A percentile compares a stretch with the other conserved stretches of the same genome.
Evolutionary conservation across 495 filamentous ascomycete genomes (phyloP).

Genomic region (Cudoniella acicularis): DNA sequence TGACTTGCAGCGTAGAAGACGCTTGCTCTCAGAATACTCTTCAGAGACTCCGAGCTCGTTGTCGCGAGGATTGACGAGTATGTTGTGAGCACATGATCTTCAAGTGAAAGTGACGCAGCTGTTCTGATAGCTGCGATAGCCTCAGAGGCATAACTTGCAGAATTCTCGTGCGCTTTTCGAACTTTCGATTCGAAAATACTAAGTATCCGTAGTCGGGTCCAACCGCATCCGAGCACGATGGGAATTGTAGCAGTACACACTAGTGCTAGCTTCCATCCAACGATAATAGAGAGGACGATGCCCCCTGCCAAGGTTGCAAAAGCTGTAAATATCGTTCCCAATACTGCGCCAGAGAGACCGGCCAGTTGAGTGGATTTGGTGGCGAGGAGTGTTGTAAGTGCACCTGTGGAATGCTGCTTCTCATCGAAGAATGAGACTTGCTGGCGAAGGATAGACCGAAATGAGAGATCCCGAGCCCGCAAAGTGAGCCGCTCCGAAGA

Average conservation of each 20-base stretch:
- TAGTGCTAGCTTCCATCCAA: constrained; percentile 62
- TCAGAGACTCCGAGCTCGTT: constrained; percentile 49
- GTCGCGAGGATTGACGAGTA: constrained; percentile 47
- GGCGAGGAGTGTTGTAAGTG: constrained; percentile 44
- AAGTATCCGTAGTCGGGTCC: background rate
- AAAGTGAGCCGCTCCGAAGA: constrained; percentile 47
- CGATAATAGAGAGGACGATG: constrained; percentile 50
- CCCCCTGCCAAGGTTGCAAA: constrained; percentile 39
- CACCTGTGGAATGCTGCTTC: constrained; percentile 37
- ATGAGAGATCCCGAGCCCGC: constrained; percentile 41
- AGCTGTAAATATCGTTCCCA: constrained; percentile 27
- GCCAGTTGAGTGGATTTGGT: constrained; percentile 45
- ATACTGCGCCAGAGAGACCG: constrained; percentile 32
- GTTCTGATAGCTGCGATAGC: constrained; percentile 53
- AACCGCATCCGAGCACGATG: constrained; percentile 47
- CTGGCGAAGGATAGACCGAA: constrained; percentile 46
- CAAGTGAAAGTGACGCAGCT: constrained; percentile 49
- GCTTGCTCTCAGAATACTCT: constrained; percentile 50
- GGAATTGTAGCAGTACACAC: constrained; percentile 53
- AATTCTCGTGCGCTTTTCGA: constrained; percentile 6
- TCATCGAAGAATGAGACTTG: constrained; percentile 45
- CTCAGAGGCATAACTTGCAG: constrained; percentile 51
- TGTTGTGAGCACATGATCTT: constrained; percentile 29
- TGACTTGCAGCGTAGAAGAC: constrained; percentile 54
- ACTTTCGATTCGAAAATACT: constrained; percentile 39